These are phyloP conservation scores for Hyaloscypha hepaticicola DNA, from an alignment of 495 filamentous ascomycete genomes.

Conservation along the genomic window DNA sequence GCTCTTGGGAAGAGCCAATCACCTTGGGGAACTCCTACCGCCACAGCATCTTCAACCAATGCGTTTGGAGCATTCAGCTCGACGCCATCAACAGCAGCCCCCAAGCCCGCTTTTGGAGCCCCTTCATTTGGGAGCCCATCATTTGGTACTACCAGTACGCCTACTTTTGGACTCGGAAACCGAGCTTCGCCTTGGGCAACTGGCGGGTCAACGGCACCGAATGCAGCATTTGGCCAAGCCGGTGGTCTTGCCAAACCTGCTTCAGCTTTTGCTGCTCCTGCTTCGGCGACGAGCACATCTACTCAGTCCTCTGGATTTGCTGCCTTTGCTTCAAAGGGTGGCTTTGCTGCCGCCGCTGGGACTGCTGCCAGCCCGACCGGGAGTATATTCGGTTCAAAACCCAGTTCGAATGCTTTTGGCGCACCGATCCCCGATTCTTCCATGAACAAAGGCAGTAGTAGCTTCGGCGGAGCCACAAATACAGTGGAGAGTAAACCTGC, in stretches of 20 bases:
- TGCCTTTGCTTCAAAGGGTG: constrained; percentile 56
- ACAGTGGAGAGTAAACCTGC: constrained; percentile 8
- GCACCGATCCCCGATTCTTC: constrained; percentile 6
- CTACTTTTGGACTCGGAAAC: constrained; percentile 52
- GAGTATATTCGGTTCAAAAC: constrained; percentile 51
- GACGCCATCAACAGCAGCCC: constrained; percentile 16
- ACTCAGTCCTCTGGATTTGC: constrained; percentile 49
- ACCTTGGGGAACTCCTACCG: constrained; percentile 31
- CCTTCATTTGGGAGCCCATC: constrained; percentile 42
- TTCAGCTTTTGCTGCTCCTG: constrained; percentile 19
- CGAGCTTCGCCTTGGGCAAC: constrained; percentile 44
- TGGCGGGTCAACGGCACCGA: constrained; percentile 27
- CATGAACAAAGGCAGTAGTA: constrained; percentile 7
- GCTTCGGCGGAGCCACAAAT: constrained; percentile 24
- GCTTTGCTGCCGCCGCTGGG: constrained; percentile 49
- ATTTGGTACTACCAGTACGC: constrained; percentile 32
- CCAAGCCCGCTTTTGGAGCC: constrained; percentile 46
- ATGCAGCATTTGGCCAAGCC: constrained; percentile 36
- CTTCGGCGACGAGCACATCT: constrained; percentile 8
- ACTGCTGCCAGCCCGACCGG: constrained; percentile 22
- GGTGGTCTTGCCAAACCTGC: constrained; percentile 28
- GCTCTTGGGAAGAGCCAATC: constrained; percentile 33
- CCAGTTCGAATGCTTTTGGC: constrained; percentile 21
- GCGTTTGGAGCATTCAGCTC: background rate
- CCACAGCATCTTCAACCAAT: constrained; percentile 16